Conservation (phyloP, 108 stramenopile genomes). For the Cylindrotheca closterium region DNA sequence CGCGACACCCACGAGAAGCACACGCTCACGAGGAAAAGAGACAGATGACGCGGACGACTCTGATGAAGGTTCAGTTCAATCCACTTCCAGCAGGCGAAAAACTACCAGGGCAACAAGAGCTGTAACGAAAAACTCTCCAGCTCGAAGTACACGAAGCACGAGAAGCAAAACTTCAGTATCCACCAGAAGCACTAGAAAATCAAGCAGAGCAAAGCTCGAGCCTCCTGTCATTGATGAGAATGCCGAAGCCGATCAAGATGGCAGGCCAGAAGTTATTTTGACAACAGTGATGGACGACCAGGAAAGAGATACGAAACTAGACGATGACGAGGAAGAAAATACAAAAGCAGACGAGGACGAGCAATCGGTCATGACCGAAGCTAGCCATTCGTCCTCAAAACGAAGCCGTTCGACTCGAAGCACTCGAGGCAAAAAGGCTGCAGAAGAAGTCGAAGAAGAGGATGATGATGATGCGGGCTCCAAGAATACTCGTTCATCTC, state of each 20-base stretch:
- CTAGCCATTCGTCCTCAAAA: neutral
- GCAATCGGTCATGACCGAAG: neutral
- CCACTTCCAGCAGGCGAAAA: too few species aligned
- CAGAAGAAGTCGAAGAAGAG: neutral
- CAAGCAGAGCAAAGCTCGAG: neutral
- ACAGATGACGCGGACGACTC: too few species aligned
- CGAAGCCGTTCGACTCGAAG: slow-evolving; percentile 1
- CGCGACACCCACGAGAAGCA: too few species aligned
- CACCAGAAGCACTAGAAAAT: neutral
- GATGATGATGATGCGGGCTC: neutral
- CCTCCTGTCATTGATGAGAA: neutral
- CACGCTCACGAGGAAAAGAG: too few species aligned
- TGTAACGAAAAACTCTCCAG: too few species aligned
- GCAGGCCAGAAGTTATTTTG: too few species aligned
- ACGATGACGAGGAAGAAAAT: too few species aligned
- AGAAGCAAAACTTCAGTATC: neutral
- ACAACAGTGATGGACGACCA: too few species aligned
- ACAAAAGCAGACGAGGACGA: neutral
- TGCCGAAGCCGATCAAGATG: neutral
- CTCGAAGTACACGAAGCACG: neutral
- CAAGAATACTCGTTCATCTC: neutral
- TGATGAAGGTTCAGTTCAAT: too few species aligned
- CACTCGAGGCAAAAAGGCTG: neutral
- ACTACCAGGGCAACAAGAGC: too few species aligned
- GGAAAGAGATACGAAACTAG: too few species aligned